These are phyloP conservation scores for Drosera capensis DNA, from an alignment of 148 eudicot species.

Conservation along the genomic window DNA sequence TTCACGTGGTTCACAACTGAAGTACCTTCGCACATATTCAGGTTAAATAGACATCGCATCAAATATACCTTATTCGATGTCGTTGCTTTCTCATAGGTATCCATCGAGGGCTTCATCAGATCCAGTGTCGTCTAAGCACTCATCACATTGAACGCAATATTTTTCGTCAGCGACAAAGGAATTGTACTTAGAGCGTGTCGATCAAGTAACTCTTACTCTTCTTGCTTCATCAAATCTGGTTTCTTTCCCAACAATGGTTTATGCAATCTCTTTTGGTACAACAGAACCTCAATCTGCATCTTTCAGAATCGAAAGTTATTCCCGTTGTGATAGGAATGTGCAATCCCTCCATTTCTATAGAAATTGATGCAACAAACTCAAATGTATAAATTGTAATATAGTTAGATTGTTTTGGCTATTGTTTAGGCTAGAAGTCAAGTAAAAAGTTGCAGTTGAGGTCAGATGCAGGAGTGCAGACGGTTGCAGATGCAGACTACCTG, in stretches of 20 bases:
- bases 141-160: not conserved
- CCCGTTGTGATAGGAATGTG: no score
- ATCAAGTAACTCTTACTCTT: not conserved
- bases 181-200: not conserved
- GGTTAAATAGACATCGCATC: not conserved
- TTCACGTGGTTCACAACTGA: not conserved
- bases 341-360: no score
- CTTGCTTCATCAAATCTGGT: not conserved
- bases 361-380: no score
- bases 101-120: not conserved
- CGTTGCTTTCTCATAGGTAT: not conserved
- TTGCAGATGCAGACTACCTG: no score
- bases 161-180: not conserved
- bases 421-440: no score
- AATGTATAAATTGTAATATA: no score
- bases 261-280: not conserved
- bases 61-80: not conserved
- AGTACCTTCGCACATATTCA: not conserved
- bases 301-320: no score
- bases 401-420: no score
- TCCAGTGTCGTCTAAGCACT: not conserved
- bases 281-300: slow-evolving; percentile 2
- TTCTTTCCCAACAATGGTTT: not conserved
- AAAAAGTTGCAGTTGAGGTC: no score
- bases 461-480: no score